Evolutionary conservation across 768 basidiomycete genomes (phyloP).

Genomic region (Leccinum aurantiacum): DNA sequence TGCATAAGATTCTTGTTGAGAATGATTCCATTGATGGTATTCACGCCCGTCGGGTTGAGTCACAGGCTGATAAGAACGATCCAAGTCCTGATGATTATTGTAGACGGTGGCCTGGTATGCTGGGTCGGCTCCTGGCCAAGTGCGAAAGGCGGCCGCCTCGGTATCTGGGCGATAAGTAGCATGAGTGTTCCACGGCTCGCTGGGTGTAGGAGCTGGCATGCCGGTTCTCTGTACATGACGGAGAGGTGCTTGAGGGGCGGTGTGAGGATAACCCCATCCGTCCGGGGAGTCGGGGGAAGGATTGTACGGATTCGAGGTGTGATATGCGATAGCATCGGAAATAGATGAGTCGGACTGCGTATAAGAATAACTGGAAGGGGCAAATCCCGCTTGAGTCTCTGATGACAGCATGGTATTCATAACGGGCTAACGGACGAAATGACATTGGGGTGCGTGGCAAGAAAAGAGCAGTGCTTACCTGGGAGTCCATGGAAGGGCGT

Average conservation of each 20-base stretch:
- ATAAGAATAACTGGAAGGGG: constrained; percentile 44
- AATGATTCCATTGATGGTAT: constrained; percentile 30
- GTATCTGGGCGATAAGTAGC: constrained; percentile 29
- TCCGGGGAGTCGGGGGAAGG: constrained; percentile 45
- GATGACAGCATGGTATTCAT: constrained; percentile 41
- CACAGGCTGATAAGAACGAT: constrained; percentile 34
- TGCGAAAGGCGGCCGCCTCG: constrained; percentile 44
- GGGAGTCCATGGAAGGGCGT: constrained; percentile 39
- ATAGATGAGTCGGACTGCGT: constrained; percentile 41
- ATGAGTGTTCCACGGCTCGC: constrained; percentile 27
- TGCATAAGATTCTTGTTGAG: constrained; percentile 27
- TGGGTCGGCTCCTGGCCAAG: constrained; percentile 45
- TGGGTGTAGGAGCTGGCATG: constrained; percentile 16
- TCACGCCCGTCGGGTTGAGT: constrained; percentile 41
- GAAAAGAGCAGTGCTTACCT: constrained; percentile 35
- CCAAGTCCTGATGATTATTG: constrained; percentile 32
- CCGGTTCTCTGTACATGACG: constrained; percentile 35
- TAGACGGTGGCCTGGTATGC: constrained; percentile 36
- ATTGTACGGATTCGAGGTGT: constrained; percentile 43
- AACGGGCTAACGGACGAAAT: constrained; percentile 23
- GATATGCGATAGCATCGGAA: constrained; percentile 42
- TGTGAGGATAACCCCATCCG: constrained; percentile 54
- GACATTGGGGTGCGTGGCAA: not conserved
- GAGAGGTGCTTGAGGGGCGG: constrained; percentile 37
- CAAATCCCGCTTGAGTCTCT: constrained; percentile 38